These are phyloP conservation scores for Penicillium sp. DNA, from an alignment of 2,329 filamentous ascomycete species.

Conservation along the genomic window DNA sequence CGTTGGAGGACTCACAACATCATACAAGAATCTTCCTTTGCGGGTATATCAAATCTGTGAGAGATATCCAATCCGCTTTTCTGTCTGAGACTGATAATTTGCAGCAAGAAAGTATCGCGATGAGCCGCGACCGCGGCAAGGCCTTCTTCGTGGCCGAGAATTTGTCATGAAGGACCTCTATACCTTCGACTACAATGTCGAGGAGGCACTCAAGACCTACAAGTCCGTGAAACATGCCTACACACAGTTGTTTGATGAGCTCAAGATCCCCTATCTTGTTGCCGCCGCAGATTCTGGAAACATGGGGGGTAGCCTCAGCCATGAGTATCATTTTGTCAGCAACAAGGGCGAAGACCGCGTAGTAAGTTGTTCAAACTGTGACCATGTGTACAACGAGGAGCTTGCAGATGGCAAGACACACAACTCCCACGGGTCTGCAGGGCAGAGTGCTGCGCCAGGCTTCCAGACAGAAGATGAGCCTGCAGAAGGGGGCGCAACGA, in stretches of 20 bases:
- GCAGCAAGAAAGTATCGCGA: slow-evolving; percentile 88
- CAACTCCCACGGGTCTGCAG: slow-evolving; percentile 6
- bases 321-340: slow-evolving; percentile 87
- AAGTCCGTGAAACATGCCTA: slow-evolving; percentile 69
- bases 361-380: slow-evolving; percentile 68
- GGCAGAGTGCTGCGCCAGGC: slow-evolving; percentile 12
- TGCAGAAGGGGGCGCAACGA: slow-evolving; percentile 24
- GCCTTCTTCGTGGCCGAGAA: slow-evolving; percentile 79
- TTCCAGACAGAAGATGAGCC: slow-evolving; percentile 23
- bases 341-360: slow-evolving; percentile 79
- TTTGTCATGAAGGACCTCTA: slow-evolving; percentile 99
- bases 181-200: slow-evolving; percentile 71
- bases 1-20: slow-evolving; percentile 67
- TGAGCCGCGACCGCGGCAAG: slow-evolving; percentile 81
- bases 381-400: slow-evolving; percentile 81
- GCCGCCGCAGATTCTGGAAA: slow-evolving; percentile 91
- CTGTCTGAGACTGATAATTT: not conserved
- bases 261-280: slow-evolving; percentile 77
- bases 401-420: slow-evolving; percentile 54
- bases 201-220: slow-evolving; percentile 76
- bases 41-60: slow-evolving; percentile 84
- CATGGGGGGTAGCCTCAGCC: slow-evolving; percentile 88
- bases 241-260: slow-evolving; percentile 68
- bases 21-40: slow-evolving; percentile 80
- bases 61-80: slow-evolving; percentile 20